phyloP scores from a whole-genome alignment of 345 rosid genomes.

The Ailanthus altissimus region DNA sequence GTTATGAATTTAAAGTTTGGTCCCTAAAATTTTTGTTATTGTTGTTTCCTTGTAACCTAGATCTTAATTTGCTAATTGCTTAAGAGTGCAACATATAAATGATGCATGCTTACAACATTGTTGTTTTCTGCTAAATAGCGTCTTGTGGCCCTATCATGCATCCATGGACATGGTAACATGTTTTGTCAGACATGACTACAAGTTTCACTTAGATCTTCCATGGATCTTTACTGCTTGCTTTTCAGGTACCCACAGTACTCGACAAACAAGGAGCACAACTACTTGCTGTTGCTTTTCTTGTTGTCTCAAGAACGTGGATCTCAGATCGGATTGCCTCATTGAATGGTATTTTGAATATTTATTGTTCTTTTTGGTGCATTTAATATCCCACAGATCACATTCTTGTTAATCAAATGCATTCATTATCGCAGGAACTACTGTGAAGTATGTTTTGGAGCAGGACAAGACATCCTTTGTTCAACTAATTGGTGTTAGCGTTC shows the following conservation, averaged over 20 bases:
- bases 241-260: slow-evolving; percentile 83
- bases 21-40: background rate
- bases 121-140: no score
- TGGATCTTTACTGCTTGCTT: slow-evolving; percentile 22
- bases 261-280: slow-evolving; percentile 95
- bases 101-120: no score
- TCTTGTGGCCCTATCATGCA: no score
- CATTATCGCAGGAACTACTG: slow-evolving; percentile 77
- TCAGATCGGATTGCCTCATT: slow-evolving; percentile 96
- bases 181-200: background rate
- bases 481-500: slow-evolving; percentile 83
- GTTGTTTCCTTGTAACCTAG: background rate
- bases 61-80: no score
- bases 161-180: background rate
- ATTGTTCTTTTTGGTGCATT: slow-evolving; percentile 14
- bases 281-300: slow-evolving; percentile 84
- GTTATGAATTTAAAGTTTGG: background rate
- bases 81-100: background rate
- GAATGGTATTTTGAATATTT: slow-evolving; percentile 55
- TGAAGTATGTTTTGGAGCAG: slow-evolving; percentile 95
- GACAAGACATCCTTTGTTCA: slow-evolving; percentile 79
- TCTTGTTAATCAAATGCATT: slow-evolving; percentile 22
- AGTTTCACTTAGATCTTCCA: background rate
- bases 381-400: slow-evolving; percentile 16
- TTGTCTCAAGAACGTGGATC: slow-evolving; percentile 87